A percentile compares a stretch with the other conserved stretches of the same genome.
These are phyloP conservation scores for Colletotrichum limetticola DNA, from an alignment of 2,329 filamentous ascomycete genomes.

Conservation along the genomic window DNA sequence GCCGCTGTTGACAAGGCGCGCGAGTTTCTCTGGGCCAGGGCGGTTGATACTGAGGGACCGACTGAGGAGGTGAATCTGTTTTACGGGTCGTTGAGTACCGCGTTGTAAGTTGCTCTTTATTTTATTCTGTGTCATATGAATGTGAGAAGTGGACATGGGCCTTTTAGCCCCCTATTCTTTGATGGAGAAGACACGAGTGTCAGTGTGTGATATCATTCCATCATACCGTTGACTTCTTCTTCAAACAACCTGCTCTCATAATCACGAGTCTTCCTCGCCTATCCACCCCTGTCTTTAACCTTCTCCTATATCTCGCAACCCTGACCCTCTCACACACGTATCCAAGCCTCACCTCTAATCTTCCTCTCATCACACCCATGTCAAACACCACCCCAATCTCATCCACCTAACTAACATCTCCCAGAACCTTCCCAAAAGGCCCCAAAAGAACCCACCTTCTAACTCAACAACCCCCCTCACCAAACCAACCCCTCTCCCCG, in stretches of 20 bases:
- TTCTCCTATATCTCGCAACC: too few species aligned
- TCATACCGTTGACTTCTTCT: too few species aligned
- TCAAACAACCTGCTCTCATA: too few species aligned
- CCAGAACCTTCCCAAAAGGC: conserved; percentile 46
- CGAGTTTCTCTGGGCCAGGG: conserved; percentile 65
- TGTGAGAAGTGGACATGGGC: background rate
- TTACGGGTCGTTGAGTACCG: conserved; percentile 74
- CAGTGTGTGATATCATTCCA: too few species aligned
- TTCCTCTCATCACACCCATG: too few species aligned
- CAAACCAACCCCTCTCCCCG: conserved; percentile 50
- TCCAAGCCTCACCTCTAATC: too few species aligned
- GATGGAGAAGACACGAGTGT: background rate
- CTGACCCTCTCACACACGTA: too few species aligned
- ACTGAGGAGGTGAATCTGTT: conserved; percentile 74
- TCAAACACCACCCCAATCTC: background rate
- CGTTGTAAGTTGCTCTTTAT: conserved; percentile 56
- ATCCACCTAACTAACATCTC: background rate
- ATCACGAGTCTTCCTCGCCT: too few species aligned
- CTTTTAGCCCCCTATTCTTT: background rate
- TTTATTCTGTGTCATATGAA: background rate
- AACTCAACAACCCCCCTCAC: conserved; percentile 55
- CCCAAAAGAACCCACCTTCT: conserved; percentile 63
- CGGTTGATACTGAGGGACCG: conserved; percentile 53
- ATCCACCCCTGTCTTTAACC: too few species aligned
- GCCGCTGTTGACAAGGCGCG: conserved; percentile 61